Evolutionary conservation across 345 rosid species (phyloP), one percentile per base, ranked within the genome.

Genomic region (Salix exigua): DNA sequence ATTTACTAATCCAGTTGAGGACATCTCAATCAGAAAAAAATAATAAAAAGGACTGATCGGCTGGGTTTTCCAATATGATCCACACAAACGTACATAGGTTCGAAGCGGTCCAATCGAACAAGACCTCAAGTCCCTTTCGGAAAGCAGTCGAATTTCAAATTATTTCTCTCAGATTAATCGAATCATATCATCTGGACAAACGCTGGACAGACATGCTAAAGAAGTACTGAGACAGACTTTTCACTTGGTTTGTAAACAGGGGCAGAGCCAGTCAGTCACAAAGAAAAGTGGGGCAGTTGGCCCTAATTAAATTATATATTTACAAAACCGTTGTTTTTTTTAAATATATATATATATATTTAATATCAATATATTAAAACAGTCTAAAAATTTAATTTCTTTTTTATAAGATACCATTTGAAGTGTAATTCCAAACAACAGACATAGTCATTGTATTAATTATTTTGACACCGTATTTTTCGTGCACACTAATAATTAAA

Each of bases 141-240:
- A 38, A 58, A 72, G 66, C 35, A 16, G 75, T 60, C 44, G 75
- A 60, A 72, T 72, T 60, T 58, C 35, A 12, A 33, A 31, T 71
- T 7, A 9, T 11, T 9, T 4, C 5, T 23, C 30, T 2, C 6
- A 23, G 14, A 16, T 30, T 2, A 18, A 8, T 16, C 1, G n/a
- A 17, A 25, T 38, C 66, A 53, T 72, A 25, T 38, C 66, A 53
- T 72, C 55, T 35, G 19, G 25, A 18, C 12, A 10, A 26, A 53
- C 55, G 26, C 13, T 16, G 61, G n/a, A 37, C 40, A 12, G 71
- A 31, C 68, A 5, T 70, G 10, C 51, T 28, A 35, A 48, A 48
- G 50, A 9, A 46, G 10, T 9, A 44, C 23, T 26, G 21, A 11
- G 28, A 6, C 11, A 46, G 23, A 9, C 26, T 70, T 38, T 10